Evolutionary conservation across 2,329 filamentous ascomycete genomes (phyloP).

Genomic region (Aspergillus bombycis): DNA sequence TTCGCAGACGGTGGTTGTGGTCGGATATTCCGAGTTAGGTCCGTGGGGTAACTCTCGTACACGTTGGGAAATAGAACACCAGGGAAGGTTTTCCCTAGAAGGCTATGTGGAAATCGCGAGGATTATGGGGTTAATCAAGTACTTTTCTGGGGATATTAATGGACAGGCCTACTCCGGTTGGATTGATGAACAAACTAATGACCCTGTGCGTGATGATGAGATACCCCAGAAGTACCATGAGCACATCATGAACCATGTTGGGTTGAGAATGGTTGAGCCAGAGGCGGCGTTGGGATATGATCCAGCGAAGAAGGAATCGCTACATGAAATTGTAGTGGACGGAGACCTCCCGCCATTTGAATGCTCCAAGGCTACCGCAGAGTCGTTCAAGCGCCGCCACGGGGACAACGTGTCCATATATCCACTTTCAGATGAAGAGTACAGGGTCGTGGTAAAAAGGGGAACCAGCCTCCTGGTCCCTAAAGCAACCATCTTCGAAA

Average conservation of each 20-base stretch:
- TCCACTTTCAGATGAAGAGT: conserved; percentile 74
- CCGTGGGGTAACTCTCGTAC: conserved; percentile 98
- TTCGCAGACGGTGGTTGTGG: conserved; percentile 41
- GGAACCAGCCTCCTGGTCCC: conserved; percentile 60
- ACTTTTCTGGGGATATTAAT: conserved; percentile 93
- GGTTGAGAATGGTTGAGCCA: conserved; percentile 92
- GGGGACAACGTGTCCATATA: conserved; percentile 18
- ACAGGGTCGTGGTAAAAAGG: conserved; percentile 58
- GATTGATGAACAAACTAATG: conserved; percentile 15
- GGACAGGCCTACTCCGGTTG: conserved; percentile 93
- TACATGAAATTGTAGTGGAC: conserved; percentile 94
- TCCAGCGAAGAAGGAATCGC: conserved; percentile 70
- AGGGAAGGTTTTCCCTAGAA: conserved; percentile 93
- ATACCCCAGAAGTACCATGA: conserved; percentile 18
- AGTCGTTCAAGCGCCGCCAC: conserved; percentile 39
- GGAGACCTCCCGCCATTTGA: conserved; percentile 23
- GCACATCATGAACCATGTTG: conserved; percentile 81
- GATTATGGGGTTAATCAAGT: conserved; percentile 99
- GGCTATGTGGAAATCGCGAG: conserved; percentile 99
- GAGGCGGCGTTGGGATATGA: conserved; percentile 60
- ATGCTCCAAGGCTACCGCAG: conserved; percentile 17
- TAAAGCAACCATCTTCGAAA: conserved; percentile 19
- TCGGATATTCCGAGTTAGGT: conserved; percentile 46
- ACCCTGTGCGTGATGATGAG: conserved; percentile 17
- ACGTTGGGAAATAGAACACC: conserved; percentile 98